Evolutionary conservation across 345 rosid species (phyloP).

Genomic region (Brassica nigra): DNA sequence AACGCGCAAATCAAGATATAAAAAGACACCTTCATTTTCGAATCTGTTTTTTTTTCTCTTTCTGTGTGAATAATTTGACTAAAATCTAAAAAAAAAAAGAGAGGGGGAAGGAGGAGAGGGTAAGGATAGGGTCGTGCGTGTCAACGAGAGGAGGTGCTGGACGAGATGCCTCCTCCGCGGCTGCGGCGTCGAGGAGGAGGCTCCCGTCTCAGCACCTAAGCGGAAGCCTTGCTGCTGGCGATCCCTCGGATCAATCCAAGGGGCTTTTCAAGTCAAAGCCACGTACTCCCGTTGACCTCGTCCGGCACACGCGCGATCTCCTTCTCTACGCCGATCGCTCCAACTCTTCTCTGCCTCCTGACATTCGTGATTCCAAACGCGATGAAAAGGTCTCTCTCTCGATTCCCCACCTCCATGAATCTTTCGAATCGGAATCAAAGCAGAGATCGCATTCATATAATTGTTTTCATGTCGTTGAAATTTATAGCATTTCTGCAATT

Average conservation of each 20-base stretch:
- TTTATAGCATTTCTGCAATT: too few relatives aligned
- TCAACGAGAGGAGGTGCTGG: slow-evolving; percentile 43
- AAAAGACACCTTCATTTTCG: neutral
- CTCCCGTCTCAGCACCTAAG: slow-evolving; percentile 42
- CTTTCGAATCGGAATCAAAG: neutral
- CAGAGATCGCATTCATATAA: neutral
- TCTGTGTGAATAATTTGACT: neutral
- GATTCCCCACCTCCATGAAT: neutral
- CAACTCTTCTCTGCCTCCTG: slow-evolving; percentile 28
- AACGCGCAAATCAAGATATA: neutral
- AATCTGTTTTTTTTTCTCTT: neutral
- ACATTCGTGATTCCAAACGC: slow-evolving; percentile 49
- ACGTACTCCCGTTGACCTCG: slow-evolving; percentile 80
- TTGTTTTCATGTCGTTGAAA: too few relatives aligned
- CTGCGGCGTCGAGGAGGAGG: slow-evolving; percentile 36
- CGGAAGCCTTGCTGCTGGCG: slow-evolving; percentile 29
- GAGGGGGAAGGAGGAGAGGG: neutral
- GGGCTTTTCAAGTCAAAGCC: slow-evolving; percentile 88
- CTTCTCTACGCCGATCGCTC: slow-evolving; percentile 55
- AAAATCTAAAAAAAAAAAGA: neutral
- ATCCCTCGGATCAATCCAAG: slow-evolving; percentile 46
- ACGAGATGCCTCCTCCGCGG: slow-evolving; percentile 41
- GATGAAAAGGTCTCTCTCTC: slow-evolving; percentile 56
- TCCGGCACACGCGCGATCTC: slow-evolving; percentile 88
- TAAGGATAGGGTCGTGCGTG: slow-evolving; percentile 51